Evolutionary conservation across 192 early-diverging fungal species (phyloP).

Genomic region (Ambispora gerdemannii): DNA sequence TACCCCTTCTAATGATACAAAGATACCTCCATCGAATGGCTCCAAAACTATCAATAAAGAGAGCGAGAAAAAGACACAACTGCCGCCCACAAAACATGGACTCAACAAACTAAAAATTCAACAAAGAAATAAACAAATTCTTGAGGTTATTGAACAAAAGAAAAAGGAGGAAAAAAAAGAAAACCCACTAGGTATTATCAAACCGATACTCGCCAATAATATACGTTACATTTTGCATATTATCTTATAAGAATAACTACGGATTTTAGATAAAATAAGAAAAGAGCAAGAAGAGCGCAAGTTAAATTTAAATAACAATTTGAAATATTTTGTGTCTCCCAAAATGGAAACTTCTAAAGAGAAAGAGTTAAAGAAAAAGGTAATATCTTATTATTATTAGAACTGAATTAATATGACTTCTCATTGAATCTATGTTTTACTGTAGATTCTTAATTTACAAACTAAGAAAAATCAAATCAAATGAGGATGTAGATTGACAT

Average conservation of each 20-base stretch:
- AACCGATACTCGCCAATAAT: no score
- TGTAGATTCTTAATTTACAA: not conserved
- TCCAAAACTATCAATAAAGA: not conserved
- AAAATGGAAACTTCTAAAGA: not conserved
- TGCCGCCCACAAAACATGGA: conserved; percentile 1
- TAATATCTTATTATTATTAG: not conserved
- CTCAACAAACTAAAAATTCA: conserved; percentile 1
- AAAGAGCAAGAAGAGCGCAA: not conserved
- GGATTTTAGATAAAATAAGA: not conserved
- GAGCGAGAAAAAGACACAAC: not conserved
- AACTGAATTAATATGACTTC: not conserved
- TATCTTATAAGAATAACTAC: no score
- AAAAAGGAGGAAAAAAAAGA: not conserved
- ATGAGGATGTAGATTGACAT: not conserved
- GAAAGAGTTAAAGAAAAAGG: not conserved
- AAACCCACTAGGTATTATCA: not conserved
- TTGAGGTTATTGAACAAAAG: not conserved
- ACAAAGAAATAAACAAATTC: not conserved
- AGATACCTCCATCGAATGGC: not conserved
- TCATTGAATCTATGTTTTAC: not conserved
- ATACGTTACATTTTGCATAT: no score
- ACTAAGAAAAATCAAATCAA: not conserved
- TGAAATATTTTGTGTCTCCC: not conserved
- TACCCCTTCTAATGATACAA: not conserved
- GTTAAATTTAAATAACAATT: not conserved